These are phyloP conservation scores for Hanseniaspora clermontiae DNA, from an alignment of 805 yeast species.

Conservation along the genomic window DNA sequence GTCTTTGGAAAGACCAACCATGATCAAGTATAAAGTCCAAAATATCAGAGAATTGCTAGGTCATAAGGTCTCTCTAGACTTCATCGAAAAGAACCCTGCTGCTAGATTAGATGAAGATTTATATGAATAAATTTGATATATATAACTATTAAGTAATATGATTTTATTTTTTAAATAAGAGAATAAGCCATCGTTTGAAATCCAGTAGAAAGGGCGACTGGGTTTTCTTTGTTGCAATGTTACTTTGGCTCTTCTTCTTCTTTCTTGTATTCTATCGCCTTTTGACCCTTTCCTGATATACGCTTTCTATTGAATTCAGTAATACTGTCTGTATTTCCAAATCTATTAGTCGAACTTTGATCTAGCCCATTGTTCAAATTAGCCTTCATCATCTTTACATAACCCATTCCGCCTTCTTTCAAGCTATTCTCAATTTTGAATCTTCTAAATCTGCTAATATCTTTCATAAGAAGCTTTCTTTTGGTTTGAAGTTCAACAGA, in stretches of 20 bases:
- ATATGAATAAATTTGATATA: conserved; percentile 23
- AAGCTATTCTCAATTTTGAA: background rate
- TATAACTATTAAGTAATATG: background rate
- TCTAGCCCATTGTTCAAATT: background rate
- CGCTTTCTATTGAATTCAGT: background rate
- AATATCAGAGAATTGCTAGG: conserved; percentile 95
- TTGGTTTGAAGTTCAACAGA: background rate
- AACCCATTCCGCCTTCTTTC: background rate
- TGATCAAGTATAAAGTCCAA: conserved; percentile 93
- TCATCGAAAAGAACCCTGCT: conserved; percentile 92
- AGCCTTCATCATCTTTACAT: background rate
- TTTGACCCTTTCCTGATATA: background rate
- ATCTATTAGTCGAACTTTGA: background rate
- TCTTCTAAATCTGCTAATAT: conserved; percentile 1
- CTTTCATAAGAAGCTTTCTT: conserved; percentile 5
- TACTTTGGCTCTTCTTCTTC: background rate
- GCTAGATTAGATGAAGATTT: conserved; percentile 84
- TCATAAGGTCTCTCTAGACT: conserved; percentile 88
- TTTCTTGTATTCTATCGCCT: background rate
- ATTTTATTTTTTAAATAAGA: background rate
- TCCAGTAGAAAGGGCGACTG: too few species aligned
- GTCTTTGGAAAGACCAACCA: conserved; percentile 94
- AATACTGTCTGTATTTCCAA: background rate
- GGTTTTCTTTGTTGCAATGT: too few species aligned
- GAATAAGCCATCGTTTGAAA: background rate